These are phyloP conservation scores for Tuber magnatum DNA, from an alignment of 495 filamentous ascomycete species.

Conservation along the genomic window DNA sequence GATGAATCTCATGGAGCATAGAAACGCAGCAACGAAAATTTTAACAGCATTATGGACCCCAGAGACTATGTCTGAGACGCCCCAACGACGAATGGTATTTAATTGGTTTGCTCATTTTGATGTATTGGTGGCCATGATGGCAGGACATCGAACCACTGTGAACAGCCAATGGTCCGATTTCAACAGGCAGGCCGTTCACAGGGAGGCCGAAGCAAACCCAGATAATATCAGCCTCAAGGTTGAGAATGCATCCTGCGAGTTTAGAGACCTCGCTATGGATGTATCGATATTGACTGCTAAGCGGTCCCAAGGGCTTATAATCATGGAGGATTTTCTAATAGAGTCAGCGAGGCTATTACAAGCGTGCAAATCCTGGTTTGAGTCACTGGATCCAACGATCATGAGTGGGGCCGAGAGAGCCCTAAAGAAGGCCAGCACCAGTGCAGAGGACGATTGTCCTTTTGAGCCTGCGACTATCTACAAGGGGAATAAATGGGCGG, in stretches of 20 bases:
- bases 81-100: slow-evolving; percentile 63
- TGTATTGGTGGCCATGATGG: slow-evolving; percentile 72
- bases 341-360: slow-evolving; percentile 27
- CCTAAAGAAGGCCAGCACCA: slow-evolving; percentile 27
- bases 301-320: slow-evolving; percentile 56
- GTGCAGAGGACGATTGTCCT: slow-evolving; percentile 59
- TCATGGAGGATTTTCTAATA: slow-evolving; percentile 54
- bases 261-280: slow-evolving; percentile 70
- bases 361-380: slow-evolving; percentile 31
- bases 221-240: slow-evolving; percentile 58
- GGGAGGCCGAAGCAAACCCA: slow-evolving; percentile 55
- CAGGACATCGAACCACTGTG: slow-evolving; percentile 66
- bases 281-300: slow-evolving; percentile 72
- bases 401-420: slow-evolving; percentile 31
- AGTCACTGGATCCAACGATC: slow-evolving; percentile 29
- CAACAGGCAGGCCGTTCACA: slow-evolving; percentile 55
- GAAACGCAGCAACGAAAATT: slow-evolving; percentile 78
- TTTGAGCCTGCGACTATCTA: slow-evolving; percentile 62
- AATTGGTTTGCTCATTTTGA: slow-evolving; percentile 89
- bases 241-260: slow-evolving; percentile 55
- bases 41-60: slow-evolving; percentile 71
- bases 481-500: slow-evolving; percentile 59
- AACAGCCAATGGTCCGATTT: slow-evolving; percentile 72
- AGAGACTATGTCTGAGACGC: slow-evolving; percentile 62
- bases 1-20: slow-evolving; percentile 84